A percentile compares a stretch with the other conserved stretches of the same genome.
Evolutionary conservation across 805 yeast genomes (phyloP).

Genomic region (Cyberlindnera saturnus): DNA sequence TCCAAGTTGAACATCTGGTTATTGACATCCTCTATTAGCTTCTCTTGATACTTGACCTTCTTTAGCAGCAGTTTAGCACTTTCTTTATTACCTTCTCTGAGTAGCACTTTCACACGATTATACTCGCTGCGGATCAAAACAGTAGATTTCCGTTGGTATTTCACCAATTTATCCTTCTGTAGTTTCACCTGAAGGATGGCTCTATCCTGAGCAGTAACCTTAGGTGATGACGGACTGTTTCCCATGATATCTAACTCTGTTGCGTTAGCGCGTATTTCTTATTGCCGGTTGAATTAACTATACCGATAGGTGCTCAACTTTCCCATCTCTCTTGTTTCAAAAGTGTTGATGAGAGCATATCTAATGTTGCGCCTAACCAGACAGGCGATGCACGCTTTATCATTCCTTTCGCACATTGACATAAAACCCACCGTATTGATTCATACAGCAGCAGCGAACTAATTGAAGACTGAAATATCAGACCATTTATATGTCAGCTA

Average conservation of each 20-base stretch:
- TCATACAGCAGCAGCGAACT: no score
- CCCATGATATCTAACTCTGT: constrained; percentile 15
- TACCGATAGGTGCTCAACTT: no score
- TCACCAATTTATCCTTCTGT: constrained; percentile 79
- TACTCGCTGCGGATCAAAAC: constrained; percentile 56
- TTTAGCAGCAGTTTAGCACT: constrained; percentile 67
- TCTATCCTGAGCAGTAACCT: constrained; percentile 76
- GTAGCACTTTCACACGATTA: constrained; percentile 25
- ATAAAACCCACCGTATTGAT: no score
- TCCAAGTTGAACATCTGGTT: constrained; percentile 78
- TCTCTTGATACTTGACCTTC: constrained; percentile 77
- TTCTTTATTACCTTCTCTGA: constrained; percentile 25
- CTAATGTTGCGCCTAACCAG: no score
- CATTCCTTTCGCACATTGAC: no score
- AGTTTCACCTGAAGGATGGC: constrained; percentile 83
- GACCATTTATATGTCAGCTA: no score
- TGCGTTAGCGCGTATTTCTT: no score
- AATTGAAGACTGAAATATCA: no score
- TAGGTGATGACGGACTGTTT: constrained; percentile 24
- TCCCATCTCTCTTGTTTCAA: no score
- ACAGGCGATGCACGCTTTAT: no score
- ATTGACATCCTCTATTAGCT: constrained; percentile 61
- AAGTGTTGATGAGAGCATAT: no score
- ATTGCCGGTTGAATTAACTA: no score
- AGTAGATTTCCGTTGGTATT: constrained; percentile 52